Evolutionary conservation across 1,284 basidiomycete genomes (phyloP), one percentile per base, ranked within the genome.

Genomic region (Rhodotorula sp.): DNA sequence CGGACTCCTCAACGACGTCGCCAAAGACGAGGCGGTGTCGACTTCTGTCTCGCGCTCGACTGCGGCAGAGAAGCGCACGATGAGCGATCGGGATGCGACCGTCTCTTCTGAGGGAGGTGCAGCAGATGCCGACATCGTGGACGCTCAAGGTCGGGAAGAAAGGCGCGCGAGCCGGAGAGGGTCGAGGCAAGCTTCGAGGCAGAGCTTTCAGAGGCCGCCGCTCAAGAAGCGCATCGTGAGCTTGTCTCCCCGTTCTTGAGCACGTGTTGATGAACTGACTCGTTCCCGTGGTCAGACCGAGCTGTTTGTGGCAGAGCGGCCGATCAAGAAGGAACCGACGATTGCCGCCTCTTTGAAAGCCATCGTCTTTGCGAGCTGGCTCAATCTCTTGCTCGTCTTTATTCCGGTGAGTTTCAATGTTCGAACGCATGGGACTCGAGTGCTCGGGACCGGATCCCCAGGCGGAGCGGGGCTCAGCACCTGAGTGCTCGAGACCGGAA

Each of bases 371-470:
- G 80, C 79, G 12, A 80, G 78, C 31, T 84, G 83, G 82, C 73
- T 85, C 75, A 84, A 84, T 68, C 70, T 84, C 20, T 78, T 85
- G 21, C 80, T 84, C 47, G 75, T 85, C 29, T 84, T 83, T 74
- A 81, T 84, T 47, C 83, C 83, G 1, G 72, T 61, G 26, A 29
- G 58, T 10, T n/a, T n/a, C 7, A 46, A n/a, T 3, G 7, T n/a
- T 21, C 39, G 20, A 34, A 21, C 39, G 14, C 12, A 10, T 46
- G 34, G 34, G 21, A 16, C 34, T 12, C 3, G 34, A 12, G 34
- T 8, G 23, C 20, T 58, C 23, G 58, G 34, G 34, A 34, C 34
- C n/a, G n/a, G n/a, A 26, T 10, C n/a, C 52, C 26, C n/a, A n/a
- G 23, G n/a, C 14, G 10, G 8, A 12, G 26, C n/a, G 7, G 34